These are phyloP conservation scores for Avena eriantha DNA, from an alignment of 176 grass and related monocot species.

Conservation along the genomic window DNA sequence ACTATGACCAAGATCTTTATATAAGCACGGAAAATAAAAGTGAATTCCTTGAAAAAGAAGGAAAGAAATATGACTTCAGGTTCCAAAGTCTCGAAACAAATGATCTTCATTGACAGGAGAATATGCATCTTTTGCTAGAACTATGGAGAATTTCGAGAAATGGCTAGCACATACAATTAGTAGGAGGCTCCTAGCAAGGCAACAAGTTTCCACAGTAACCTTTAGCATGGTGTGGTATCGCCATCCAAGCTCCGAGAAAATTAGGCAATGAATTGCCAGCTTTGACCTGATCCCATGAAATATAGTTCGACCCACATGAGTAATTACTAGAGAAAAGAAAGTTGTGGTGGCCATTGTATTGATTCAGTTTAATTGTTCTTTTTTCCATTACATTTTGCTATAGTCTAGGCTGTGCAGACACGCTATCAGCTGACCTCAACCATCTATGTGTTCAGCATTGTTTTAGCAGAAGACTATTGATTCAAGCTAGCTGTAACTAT, in stretches of 20 bases:
- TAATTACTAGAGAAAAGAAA: slow-evolving; percentile 7
- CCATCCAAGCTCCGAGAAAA: background rate
- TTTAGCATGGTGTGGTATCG: background rate
- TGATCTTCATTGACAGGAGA: slow-evolving; percentile 26
- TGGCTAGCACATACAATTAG: background rate
- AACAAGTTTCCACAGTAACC: background rate
- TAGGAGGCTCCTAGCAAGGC: background rate
- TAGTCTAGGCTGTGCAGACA: background rate
- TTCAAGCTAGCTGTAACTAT: slow-evolving; percentile 12
- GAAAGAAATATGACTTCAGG: background rate
- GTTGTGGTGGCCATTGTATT: background rate
- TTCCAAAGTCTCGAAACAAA: slow-evolving; percentile 20
- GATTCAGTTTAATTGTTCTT: background rate
- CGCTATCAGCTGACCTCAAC: background rate
- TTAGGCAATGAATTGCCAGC: background rate
- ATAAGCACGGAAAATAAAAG: background rate
- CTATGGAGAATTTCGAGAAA: slow-evolving; percentile 28
- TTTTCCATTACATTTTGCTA: background rate
- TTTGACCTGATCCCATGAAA: slow-evolving; percentile 52
- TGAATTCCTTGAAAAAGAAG: background rate
- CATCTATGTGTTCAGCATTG: background rate
- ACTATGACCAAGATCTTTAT: slow-evolving; percentile 32
- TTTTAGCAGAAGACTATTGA: slow-evolving; percentile 3
- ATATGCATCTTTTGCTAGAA: slow-evolving; percentile 34
- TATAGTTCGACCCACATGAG: slow-evolving; percentile 33